phyloP scores from a whole-genome alignment of 1,284 basidiomycete species.

The Pyrrhoderma lamaoense region DNA sequence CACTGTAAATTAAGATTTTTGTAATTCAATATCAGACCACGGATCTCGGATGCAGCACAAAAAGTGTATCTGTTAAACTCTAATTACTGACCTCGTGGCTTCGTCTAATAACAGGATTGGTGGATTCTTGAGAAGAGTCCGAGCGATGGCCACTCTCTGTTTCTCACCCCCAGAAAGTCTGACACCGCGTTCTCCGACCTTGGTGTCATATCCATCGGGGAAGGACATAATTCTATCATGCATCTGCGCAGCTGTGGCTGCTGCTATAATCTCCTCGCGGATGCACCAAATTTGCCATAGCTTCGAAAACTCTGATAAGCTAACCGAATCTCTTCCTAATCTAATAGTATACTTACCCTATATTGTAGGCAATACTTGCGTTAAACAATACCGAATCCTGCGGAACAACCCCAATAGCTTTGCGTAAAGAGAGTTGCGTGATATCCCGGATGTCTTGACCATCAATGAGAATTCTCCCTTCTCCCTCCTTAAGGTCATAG shows the following conservation, averaged over 20 bases:
- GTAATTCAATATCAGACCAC: background rate
- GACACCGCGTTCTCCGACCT: slow-evolving; percentile 78
- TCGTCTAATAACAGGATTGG: slow-evolving; percentile 80
- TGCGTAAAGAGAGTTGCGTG: slow-evolving; percentile 72
- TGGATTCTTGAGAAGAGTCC: slow-evolving; percentile 81
- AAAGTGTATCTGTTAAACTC: slow-evolving; percentile 13
- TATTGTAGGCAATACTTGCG: slow-evolving; percentile 69
- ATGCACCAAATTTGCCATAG: slow-evolving; percentile 65
- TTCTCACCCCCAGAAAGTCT: slow-evolving; percentile 76
- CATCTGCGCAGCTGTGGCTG: slow-evolving; percentile 73
- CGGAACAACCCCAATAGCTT: slow-evolving; percentile 77
- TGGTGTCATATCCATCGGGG: slow-evolving; percentile 76
- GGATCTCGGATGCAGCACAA: slow-evolving; percentile 11
- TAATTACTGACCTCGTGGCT: slow-evolving; percentile 52
- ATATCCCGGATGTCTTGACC: slow-evolving; percentile 81
- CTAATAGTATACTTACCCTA: slow-evolving; percentile 38
- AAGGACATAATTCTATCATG: slow-evolving; percentile 74
- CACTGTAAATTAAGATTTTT: slow-evolving; percentile 35
- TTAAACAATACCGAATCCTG: slow-evolving; percentile 84
- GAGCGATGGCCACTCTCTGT: slow-evolving; percentile 81
- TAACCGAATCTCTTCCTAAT: slow-evolving; percentile 9
- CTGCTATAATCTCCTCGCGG: slow-evolving; percentile 64
- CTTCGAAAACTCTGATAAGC: slow-evolving; percentile 26
- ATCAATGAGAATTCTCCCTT: slow-evolving; percentile 72
- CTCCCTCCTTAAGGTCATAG: slow-evolving; percentile 74